phyloP scores from a whole-genome alignment of 345 rosid genomes.

The Streptanthus diversifolius region DNA sequence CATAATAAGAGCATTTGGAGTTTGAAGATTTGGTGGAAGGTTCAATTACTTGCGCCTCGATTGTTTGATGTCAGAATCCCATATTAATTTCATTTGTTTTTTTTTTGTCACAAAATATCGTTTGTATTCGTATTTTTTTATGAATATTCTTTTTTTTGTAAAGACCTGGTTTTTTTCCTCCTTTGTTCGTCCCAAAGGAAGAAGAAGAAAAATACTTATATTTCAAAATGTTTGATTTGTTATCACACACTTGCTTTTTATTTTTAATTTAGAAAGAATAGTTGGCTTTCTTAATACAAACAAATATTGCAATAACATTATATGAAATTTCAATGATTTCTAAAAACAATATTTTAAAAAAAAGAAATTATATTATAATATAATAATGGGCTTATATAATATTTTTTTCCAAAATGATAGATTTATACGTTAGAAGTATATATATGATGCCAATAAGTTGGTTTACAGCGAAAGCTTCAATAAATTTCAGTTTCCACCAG shows the following conservation, averaged over 20 bases:
- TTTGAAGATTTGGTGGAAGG: not conserved
- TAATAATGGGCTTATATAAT: no score
- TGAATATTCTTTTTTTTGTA: not conserved
- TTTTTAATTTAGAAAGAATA: no score
- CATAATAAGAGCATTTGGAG: not conserved
- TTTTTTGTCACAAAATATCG: no score
- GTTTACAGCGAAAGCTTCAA: not conserved
- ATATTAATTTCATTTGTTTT: no score
- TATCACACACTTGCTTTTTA: no score
- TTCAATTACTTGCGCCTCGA: not conserved
- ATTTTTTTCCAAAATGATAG: no score
- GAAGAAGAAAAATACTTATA: not conserved
- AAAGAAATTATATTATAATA: no score
- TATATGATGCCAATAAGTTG: not conserved
- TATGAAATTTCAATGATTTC: not conserved
- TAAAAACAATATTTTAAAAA: not conserved
- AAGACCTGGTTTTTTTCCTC: not conserved
- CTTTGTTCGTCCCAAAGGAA: not conserved
- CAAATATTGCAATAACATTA: not conserved
- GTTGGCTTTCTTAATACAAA: no score
- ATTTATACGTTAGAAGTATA: not conserved
- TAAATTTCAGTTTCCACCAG: not conserved
- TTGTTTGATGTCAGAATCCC: not conserved
- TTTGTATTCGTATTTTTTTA: constrained; percentile 2
- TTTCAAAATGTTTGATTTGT: no score